Conservation (phyloP, 345 rosid genomes). For the thale cress (Arabidopsis thaliana) region DNA sequence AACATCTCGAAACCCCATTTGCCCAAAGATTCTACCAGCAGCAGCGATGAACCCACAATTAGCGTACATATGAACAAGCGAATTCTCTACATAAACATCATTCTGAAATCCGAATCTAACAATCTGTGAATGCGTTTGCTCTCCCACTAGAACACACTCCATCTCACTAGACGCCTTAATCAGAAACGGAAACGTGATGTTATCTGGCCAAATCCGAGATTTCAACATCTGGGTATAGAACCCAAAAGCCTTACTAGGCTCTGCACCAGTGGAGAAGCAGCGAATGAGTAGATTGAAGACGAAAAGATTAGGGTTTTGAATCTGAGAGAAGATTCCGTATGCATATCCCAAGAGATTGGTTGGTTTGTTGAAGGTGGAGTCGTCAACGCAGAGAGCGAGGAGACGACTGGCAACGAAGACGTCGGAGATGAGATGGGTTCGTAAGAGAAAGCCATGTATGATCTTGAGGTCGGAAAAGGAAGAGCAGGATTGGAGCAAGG, state of each 20-base stretch:
- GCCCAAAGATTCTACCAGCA: conserved; percentile 52
- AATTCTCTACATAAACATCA: conserved; percentile 65
- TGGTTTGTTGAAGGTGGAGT: conserved; percentile 29
- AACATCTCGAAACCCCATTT: conserved; percentile 52
- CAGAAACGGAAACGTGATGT: conserved; percentile 72
- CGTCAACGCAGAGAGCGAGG: conserved; percentile 51
- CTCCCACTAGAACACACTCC: conserved; percentile 50
- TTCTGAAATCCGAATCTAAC: conserved; percentile 58
- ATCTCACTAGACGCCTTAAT: conserved; percentile 58
- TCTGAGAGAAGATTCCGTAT: conserved; percentile 53
- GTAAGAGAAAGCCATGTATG: conserved; percentile 70
- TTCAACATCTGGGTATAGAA: conserved; percentile 55
- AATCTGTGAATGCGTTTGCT: conserved; percentile 64
- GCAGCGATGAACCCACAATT: conserved; percentile 52
- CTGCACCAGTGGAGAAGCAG: conserved; percentile 54
- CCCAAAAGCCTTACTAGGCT: conserved; percentile 48
- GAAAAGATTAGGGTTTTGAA: conserved; percentile 63
- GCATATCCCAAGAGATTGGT: conserved; percentile 51
- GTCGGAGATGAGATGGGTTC: conserved; percentile 63
- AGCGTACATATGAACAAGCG: conserved; percentile 76
- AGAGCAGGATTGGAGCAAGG: conserved; percentile 61
- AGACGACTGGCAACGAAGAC: conserved; percentile 66
- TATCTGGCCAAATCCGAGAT: conserved; percentile 56
- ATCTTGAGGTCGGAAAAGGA: conserved; percentile 55
- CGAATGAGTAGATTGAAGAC: conserved; percentile 63